Evolutionary conservation across 257 asterid genomes (phyloP).

Genomic region (Nicotiana sylvestris): DNA sequence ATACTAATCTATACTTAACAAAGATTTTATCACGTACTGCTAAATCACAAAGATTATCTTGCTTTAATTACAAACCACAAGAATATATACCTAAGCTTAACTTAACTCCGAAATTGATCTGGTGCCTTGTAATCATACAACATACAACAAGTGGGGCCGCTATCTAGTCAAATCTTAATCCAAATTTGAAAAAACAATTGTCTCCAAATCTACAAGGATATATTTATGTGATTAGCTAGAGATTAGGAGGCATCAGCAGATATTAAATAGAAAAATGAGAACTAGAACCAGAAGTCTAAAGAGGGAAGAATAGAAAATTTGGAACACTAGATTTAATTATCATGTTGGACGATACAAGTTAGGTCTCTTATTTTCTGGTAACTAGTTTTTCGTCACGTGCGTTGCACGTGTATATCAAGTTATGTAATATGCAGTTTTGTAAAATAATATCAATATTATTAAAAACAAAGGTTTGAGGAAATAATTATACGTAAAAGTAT

Average conservation of each 20-base stretch:
- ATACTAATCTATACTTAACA: neutral
- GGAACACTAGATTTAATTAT: too few relatives aligned
- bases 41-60: neutral
- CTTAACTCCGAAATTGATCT: neutral
- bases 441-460: too few relatives aligned
- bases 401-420: too few relatives aligned
- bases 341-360: too few relatives aligned
- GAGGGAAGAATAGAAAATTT: neutral
- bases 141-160: neutral
- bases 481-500: too few relatives aligned
- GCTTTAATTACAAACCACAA: conserved; percentile 7
- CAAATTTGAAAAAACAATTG: neutral
- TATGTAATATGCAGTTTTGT: too few relatives aligned
- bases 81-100: neutral
- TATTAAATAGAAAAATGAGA: neutral
- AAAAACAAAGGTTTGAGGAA: too few relatives aligned
- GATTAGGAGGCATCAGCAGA: neutral
- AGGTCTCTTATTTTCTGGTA: too few relatives aligned
- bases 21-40: neutral
- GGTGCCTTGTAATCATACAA: neutral
- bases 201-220: conserved; percentile 1
- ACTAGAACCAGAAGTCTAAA: neutral
- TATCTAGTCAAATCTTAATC: neutral
- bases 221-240: neutral
- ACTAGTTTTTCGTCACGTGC: too few relatives aligned